Evolutionary conservation across 1,284 basidiomycete genomes (phyloP).

Genomic region (Volvariella volvacea): DNA sequence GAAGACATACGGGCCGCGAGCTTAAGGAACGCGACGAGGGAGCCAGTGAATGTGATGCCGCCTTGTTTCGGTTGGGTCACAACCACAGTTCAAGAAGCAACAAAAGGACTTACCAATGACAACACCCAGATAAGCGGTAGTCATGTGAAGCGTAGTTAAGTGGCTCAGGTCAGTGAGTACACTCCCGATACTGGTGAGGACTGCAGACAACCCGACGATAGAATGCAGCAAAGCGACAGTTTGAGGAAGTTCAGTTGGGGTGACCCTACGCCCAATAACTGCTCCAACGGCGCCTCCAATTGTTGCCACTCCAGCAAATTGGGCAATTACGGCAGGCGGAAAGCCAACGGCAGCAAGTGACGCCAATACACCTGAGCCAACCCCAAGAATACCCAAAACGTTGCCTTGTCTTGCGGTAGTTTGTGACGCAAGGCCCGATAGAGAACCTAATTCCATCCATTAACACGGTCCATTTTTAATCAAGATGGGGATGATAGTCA

Average conservation of each 20-base stretch:
- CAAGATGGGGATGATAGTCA: no score
- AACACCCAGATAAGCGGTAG: conserved; percentile 80
- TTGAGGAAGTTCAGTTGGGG: conserved; percentile 80
- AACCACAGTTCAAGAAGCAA: conserved; percentile 1
- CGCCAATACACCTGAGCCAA: conserved; percentile 71
- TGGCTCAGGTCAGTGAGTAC: conserved; percentile 65
- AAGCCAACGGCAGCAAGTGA: conserved; percentile 80
- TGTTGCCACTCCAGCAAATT: conserved; percentile 71
- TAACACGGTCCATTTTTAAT: not conserved
- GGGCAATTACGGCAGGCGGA: conserved; percentile 62
- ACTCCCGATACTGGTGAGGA: conserved; percentile 76
- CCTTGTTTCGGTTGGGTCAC: conserved; percentile 24
- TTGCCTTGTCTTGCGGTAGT: conserved; percentile 78
- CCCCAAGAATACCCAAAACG: conserved; percentile 77
- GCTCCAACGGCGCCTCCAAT: conserved; percentile 64
- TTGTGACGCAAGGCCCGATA: conserved; percentile 71
- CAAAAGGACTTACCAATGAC: conserved; percentile 54
- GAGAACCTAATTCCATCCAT: conserved; percentile 42
- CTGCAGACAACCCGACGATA: conserved; percentile 81
- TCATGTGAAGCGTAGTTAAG: conserved; percentile 63
- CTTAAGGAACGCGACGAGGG: conserved; percentile 84
- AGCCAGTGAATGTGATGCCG: conserved; percentile 76
- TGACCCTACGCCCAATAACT: conserved; percentile 73
- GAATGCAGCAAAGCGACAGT: conserved; percentile 58
- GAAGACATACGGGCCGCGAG: conserved; percentile 75